Evolutionary conservation across 257 asterid species (phyloP).

Genomic region (Penstemon eatonii): DNA sequence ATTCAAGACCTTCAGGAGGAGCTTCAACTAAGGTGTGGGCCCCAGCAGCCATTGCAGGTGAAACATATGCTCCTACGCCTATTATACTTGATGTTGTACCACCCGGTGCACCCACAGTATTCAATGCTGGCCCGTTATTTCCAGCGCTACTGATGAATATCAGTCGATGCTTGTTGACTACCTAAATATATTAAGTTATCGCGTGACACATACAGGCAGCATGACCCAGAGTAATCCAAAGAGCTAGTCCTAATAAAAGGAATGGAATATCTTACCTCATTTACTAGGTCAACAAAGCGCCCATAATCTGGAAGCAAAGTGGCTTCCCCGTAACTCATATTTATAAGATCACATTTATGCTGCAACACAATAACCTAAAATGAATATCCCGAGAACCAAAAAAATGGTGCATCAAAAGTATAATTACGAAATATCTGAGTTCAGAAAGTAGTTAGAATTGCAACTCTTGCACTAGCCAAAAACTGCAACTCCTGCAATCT

Average conservation of each 20-base stretch:
- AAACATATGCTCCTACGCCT: constrained; percentile 98
- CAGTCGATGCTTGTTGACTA: constrained; percentile 81
- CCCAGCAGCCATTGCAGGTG: constrained; percentile 99
- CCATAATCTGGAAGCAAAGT: constrained; percentile 94
- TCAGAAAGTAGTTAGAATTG: no score
- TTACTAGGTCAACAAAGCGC: constrained; percentile 91
- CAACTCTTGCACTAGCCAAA: no score
- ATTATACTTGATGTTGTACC: constrained; percentile 96
- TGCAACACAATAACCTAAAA: constrained; percentile 38
- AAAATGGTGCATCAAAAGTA: constrained; percentile 16
- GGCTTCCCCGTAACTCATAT: constrained; percentile 97
- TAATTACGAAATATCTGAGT: neutral
- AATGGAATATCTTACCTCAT: constrained; percentile 61
- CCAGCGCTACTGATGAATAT: constrained; percentile 97
- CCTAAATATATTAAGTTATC: constrained; percentile 46
- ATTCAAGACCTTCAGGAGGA: constrained; percentile 95
- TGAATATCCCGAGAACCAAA: constrained; percentile 23
- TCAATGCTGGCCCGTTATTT: constrained; percentile 91
- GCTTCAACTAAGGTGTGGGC: constrained; percentile 89
- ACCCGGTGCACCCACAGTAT: constrained; percentile 98
- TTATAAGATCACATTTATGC: constrained; percentile 97
- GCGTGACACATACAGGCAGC: constrained; percentile 9
- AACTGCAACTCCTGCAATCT: no score
- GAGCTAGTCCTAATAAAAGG: constrained; percentile 26
- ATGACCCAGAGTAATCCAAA: constrained; percentile 20